Conservation (phyloP, 2,329 filamentous ascomycete species). For the Aspergillus sp. region DNA sequence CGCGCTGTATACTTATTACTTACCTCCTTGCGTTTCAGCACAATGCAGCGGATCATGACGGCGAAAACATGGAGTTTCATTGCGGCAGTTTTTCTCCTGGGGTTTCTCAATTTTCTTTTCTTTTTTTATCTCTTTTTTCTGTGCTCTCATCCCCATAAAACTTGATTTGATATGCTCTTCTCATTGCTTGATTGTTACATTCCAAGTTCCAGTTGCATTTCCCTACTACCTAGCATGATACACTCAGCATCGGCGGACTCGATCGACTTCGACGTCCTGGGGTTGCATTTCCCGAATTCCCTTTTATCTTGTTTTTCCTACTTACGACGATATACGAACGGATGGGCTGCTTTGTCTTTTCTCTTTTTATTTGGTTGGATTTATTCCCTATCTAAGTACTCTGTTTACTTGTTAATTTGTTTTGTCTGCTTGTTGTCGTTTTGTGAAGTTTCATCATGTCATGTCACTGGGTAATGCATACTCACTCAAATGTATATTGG, state of each 20-base stretch:
- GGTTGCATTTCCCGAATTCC: not conserved
- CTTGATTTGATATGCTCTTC: not conserved
- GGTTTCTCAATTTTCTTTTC: not conserved
- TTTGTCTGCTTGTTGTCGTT: constrained; percentile 1
- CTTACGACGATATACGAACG: constrained; percentile 15
- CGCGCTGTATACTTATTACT: constrained; percentile 24
- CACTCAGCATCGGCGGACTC: not conserved
- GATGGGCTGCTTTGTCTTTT: constrained; percentile 14
- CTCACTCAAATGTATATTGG: constrained; percentile 27
- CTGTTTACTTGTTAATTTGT: not conserved
- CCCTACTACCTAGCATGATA: not conserved
- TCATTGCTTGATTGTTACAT: not conserved
- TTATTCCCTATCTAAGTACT: not conserved
- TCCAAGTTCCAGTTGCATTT: not conserved
- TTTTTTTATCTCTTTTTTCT: not conserved
- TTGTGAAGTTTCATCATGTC: too few species aligned
- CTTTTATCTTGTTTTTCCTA: not conserved
- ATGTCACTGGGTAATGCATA: constrained; percentile 10
- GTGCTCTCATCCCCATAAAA: not conserved
- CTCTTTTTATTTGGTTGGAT: not conserved
- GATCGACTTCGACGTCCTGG: not conserved
- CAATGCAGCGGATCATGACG: constrained; percentile 15
- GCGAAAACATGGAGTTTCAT: constrained; percentile 27
- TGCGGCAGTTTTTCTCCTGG: not conserved
- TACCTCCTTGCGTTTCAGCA: constrained; percentile 16